Conservation (phyloP, 1,284 basidiomycete genomes). For the Blastosporella zonata region DNA sequence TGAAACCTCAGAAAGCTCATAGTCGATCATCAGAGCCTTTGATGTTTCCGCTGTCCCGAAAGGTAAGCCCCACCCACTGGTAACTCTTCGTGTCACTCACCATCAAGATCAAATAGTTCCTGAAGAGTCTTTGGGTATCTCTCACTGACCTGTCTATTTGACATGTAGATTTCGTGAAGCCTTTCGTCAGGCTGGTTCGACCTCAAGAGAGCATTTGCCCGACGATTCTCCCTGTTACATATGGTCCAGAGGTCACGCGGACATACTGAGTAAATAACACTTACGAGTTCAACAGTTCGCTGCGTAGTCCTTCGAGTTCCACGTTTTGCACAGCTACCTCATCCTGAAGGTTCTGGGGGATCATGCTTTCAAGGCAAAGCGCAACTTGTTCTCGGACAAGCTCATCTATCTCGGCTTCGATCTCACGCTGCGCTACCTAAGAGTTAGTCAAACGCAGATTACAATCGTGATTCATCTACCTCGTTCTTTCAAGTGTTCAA, state of each 20-base stretch:
- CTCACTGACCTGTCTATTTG: constrained; percentile 40
- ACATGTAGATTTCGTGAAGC: constrained; percentile 44
- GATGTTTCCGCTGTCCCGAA: constrained; percentile 28
- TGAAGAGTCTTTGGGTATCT: constrained; percentile 46
- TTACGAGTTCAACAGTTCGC: constrained; percentile 54
- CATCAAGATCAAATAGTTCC: constrained; percentile 42
- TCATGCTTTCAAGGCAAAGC: constrained; percentile 39
- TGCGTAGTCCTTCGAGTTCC: constrained; percentile 47
- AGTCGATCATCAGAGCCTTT: constrained; percentile 40
- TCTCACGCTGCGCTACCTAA: constrained; percentile 40
- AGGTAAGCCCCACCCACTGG: neutral
- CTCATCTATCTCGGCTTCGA: constrained; percentile 43
- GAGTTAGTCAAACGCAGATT: neutral
- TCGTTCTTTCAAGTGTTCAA: constrained; percentile 40
- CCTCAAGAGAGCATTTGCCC: constrained; percentile 45
- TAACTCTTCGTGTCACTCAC: constrained; percentile 29
- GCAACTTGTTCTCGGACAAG: constrained; percentile 46
- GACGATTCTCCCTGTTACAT: constrained; percentile 49
- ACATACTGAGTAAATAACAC: constrained; percentile 20
- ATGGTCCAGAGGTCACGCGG: neutral
- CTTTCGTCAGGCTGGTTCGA: constrained; percentile 35
- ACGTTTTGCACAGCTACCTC: constrained; percentile 44
- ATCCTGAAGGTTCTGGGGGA: constrained; percentile 43
- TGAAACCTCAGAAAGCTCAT: constrained; percentile 33
- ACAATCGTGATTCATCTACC: constrained; percentile 28